Evolutionary conservation across 805 yeast genomes (phyloP), one percentile per base, ranked within the genome.

Genomic region (Barnettozyma californica): DNA sequence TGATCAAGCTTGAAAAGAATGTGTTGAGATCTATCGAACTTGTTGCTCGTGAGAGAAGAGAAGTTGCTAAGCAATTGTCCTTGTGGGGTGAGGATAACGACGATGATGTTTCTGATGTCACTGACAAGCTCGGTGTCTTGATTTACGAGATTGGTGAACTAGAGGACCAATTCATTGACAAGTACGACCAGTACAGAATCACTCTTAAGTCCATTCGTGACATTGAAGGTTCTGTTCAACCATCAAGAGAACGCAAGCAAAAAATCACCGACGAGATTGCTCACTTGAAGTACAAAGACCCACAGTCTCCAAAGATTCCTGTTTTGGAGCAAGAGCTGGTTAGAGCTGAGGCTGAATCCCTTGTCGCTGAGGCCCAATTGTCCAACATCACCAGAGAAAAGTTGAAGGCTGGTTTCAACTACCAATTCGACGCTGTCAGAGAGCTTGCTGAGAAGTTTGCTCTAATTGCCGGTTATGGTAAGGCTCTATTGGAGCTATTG

Each of bases 311-410:
- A 57, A 86, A 84, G 74, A 83, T 87, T 55, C 77, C 81, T 47
- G 81, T 87, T 49, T 75, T 88, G 65, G 95, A 88, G 73, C 95
- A 88, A 68, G 95, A 87, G 69, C 75, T 87, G 65, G 95, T 88
- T 50, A 78, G 96, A 70, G 94, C 94, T 35, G 95, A 88, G 71
- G 95, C 95, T 47, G 95, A 88, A 71, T 83, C 90, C 45, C 75
- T 87, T 55, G 95, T 88, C 59, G 96, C 95, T 44, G 95, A 87
- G 72, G 95, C 95, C 27, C 96, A 88, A 73, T 76, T 88, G 60
- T 84, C 92, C 35, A 87, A 87, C 70, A 87, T 87, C 64, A 87
- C 96, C 56, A 78, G 96, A 72, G 90, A 87, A 65, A 85, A 86
- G 70, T 77, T 88, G 65, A 84, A 87, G 74, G 85, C 87, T 57